These are phyloP conservation scores for Boletellus ananas DNA, from an alignment of 768 basidiomycete genomes.

Conservation along the genomic window DNA sequence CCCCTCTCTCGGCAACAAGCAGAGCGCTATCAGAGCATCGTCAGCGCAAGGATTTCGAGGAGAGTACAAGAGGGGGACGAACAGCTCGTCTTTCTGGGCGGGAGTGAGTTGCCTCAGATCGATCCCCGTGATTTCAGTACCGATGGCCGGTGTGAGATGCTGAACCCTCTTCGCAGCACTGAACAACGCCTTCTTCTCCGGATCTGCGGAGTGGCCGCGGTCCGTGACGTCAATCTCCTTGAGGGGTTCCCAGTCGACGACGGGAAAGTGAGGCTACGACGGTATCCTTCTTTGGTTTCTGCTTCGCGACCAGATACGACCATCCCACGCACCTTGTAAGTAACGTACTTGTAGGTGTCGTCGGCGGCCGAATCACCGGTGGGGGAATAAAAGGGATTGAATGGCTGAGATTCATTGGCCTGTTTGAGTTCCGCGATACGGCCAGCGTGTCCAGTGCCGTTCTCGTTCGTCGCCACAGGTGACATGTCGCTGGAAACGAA, in stretches of 20 bases:
- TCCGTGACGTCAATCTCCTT: constrained; percentile 56
- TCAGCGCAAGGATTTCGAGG: constrained; percentile 2
- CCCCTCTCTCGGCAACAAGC: constrained; percentile 70
- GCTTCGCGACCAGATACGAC: background rate
- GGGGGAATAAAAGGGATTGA: constrained; percentile 72
- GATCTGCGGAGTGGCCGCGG: constrained; percentile 65
- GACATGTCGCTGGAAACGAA: constrained; percentile 38
- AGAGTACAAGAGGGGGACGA: too few relatives aligned
- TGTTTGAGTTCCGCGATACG: constrained; percentile 20
- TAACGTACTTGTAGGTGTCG: constrained; percentile 47
- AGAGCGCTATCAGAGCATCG: constrained; percentile 46
- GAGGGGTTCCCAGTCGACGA: constrained; percentile 62
- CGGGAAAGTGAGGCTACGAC: constrained; percentile 59
- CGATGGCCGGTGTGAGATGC: constrained; percentile 68
- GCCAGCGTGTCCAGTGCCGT: constrained; percentile 15
- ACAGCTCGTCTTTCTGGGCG: constrained; percentile 79
- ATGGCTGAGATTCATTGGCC: constrained; percentile 22
- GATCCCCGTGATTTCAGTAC: constrained; percentile 70
- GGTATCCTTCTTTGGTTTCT: background rate
- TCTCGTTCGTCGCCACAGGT: constrained; percentile 45
- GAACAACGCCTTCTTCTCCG: constrained; percentile 61
- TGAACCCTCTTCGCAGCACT: constrained; percentile 62
- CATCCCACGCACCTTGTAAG: constrained; percentile 49
- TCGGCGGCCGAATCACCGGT: constrained; percentile 48
- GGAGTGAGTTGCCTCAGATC: constrained; percentile 67